Evolutionary conservation across 75 land plant species (phyloP).

Genomic region (Ceratopteris richardii): DNA sequence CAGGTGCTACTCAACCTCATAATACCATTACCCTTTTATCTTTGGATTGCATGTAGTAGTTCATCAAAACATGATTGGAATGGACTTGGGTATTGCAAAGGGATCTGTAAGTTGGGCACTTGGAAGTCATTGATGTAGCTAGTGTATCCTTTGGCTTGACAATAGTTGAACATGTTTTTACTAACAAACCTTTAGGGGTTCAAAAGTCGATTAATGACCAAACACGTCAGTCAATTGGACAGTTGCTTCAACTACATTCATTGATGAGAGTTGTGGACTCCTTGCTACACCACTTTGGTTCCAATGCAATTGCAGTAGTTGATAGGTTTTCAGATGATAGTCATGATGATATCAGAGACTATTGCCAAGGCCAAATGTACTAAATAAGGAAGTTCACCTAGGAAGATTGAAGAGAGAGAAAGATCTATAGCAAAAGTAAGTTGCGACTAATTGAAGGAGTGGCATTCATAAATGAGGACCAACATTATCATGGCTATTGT

Average conservation of each 20-base stretch:
- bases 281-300: constrained; percentile 33
- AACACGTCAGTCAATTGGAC: constrained; percentile 79
- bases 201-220: constrained; percentile 72
- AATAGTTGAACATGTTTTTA: constrained; percentile 58
- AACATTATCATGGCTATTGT: no score
- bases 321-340: constrained; percentile 90
- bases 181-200: constrained; percentile 73
- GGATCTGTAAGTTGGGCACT: constrained; percentile 64
- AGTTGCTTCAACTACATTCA: constrained; percentile 58
- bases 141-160: constrained; percentile 89
- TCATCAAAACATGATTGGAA: no score
- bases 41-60: no score
- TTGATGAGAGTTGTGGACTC: constrained; percentile 63
- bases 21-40: no score
- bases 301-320: constrained; percentile 88
- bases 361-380: constrained; percentile 92
- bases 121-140: constrained; percentile 90
- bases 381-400: no score
- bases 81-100: constrained; percentile 92
- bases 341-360: constrained; percentile 56
- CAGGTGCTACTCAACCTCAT: no score
- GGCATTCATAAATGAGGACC: no score
- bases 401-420: no score
- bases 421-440: no score
- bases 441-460: no score